Conservation (phyloP, 495 filamentous ascomycete genomes). For the Xylaria palmicola region DNA sequence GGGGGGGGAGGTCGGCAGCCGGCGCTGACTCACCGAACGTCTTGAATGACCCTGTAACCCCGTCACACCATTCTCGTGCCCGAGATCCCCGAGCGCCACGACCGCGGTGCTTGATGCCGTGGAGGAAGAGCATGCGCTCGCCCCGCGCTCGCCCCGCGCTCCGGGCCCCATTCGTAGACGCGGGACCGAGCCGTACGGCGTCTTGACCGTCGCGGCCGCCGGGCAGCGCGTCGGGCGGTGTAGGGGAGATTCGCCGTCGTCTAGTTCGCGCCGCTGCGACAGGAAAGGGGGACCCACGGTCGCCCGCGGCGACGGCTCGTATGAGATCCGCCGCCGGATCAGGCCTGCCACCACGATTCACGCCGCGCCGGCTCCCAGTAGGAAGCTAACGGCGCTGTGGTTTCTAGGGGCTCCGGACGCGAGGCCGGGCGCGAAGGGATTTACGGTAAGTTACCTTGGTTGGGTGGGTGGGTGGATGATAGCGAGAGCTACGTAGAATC, state of each 20-base stretch:
- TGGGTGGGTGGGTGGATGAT: too few species aligned
- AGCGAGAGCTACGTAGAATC: too few species aligned
- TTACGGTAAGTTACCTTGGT: too few species aligned
- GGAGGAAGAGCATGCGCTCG: constrained; percentile 66
- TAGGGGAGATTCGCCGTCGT: too few species aligned
- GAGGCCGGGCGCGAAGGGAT: too few species aligned
- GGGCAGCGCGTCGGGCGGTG: constrained; percentile 70
- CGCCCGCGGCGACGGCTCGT: constrained; percentile 31
- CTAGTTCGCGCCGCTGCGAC: too few species aligned
- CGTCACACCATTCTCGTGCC: constrained; percentile 59
- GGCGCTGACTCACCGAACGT: constrained; percentile 60
- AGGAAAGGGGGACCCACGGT: constrained; percentile 22
- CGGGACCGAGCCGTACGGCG: constrained; percentile 69
- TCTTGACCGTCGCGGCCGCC: constrained; percentile 68
- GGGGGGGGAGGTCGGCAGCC: too few species aligned
- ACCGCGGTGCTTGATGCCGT: constrained; percentile 73
- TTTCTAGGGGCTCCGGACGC: too few species aligned
- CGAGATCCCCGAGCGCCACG: constrained; percentile 59
- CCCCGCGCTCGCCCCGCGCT: too few species aligned
- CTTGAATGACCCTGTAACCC: constrained; percentile 73
- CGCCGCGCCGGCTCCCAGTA: background rate
- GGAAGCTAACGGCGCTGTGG: too few species aligned
- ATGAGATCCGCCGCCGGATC: background rate
- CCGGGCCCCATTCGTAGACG: constrained; percentile 76
- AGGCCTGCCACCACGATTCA: background rate